phyloP scores from a whole-genome alignment of 192 early-diverging fungal genomes.

The Powellomyces hirtus region DNA sequence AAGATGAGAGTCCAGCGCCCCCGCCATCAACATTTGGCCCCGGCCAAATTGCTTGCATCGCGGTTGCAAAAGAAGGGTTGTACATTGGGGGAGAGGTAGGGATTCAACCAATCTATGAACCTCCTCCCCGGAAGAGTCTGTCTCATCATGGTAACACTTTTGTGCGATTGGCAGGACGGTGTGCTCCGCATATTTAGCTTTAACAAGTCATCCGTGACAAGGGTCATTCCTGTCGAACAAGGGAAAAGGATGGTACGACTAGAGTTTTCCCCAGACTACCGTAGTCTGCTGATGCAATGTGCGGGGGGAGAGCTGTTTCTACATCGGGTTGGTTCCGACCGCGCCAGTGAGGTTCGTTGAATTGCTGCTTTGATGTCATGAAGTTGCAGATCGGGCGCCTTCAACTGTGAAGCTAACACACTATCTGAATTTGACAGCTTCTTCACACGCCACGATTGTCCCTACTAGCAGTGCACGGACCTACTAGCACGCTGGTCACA shows the following conservation, averaged over 20 bases:
- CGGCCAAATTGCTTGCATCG: constrained; percentile 25
- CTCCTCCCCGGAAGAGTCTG: neutral
- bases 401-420: neutral
- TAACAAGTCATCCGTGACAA: constrained; percentile 17
- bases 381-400: neutral
- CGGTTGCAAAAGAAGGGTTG: constrained; percentile 32
- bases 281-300: constrained; percentile 23
- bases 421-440: neutral
- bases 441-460: neutral
- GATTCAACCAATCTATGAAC: too few relatives aligned
- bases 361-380: neutral
- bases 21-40: neutral
- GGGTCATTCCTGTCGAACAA: constrained; percentile 1
- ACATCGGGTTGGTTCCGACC: constrained; percentile 11
- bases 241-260: constrained; percentile 18
- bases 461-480: neutral
- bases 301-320: constrained; percentile 18
- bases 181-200: constrained; percentile 27
- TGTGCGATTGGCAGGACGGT: constrained; percentile 45
- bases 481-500: neutral
- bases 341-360: neutral
- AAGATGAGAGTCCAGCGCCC: neutral
- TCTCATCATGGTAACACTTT: neutral
- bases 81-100: constrained; percentile 44
- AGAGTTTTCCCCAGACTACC: constrained; percentile 44